Evolutionary conservation across 2,329 filamentous ascomycete genomes (phyloP), one percentile per base, ranked within the genome.

Genomic region (Bisporella sp.): DNA sequence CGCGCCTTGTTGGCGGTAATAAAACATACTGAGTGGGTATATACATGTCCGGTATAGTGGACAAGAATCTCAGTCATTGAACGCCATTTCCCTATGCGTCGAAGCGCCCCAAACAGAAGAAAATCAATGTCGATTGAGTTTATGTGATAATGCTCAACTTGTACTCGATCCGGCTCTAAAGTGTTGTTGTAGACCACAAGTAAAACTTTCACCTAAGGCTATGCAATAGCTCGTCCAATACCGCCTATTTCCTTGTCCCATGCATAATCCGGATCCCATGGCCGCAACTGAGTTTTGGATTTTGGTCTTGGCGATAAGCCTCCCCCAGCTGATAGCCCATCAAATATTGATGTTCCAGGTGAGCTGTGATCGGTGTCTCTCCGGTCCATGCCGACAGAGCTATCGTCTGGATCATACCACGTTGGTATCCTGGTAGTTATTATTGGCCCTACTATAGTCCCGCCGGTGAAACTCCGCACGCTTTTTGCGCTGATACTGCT

Each of bases 401-500:
- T 50, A 30, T 57, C 52, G 8, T 62, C 56, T 6, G 56, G 57
- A 49, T 61, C 60, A 41, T 56, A 62, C 62, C 61, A 64, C 21
- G 54, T 57, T 5, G 56, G 43, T 28, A 50, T 48, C 31, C 47
- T 50, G 12, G 60, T 57, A 21, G 54, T 56, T 7, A 42, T 29
- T 41, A 51, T 61, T 31, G 48, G 29, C 35, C 59, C 58, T 45
- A 45, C 9, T 39, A 48, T 57, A 13, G 57, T 41, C 43, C 47
- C 51, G 33, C 49, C 53, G n/a, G 51, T 55, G 31, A 52, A 41
- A 40, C 59, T 63, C 58, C 57, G 57, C 11, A 61, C 54, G 39
- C 62, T 64, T 46, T 58, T 62, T 5, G 47, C 55, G 48, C 61
- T 65, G 13, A 58, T 51, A 42, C 61, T 64, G 49, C 63, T 65